Evolutionary conservation across 1,284 basidiomycete species (phyloP), one percentile per base, ranked within the genome.

Genomic region (Rhodotorula sp.): DNA sequence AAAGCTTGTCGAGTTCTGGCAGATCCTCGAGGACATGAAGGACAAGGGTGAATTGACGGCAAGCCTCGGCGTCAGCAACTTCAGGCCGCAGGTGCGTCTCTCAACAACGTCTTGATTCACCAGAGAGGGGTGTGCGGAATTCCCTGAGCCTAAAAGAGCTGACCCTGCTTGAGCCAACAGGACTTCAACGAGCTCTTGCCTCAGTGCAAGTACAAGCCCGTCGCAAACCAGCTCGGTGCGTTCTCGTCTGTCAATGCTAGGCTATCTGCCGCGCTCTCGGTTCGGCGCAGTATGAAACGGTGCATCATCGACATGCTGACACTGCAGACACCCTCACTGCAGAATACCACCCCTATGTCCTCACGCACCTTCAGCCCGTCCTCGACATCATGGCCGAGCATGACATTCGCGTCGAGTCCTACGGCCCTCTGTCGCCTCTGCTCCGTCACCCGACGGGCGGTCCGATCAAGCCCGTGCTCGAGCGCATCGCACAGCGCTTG

Each of bases 381-480:
- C 63, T 79, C 52, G 59, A 68, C 17, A 73, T 77, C 45, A 73
- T 74, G 50, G 57, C 72, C 27, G 54, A 77, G 62, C 74, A 79
- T 67, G 58, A 61, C 50, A 79, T 79, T 60, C 21, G 71, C 27
- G 69, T 65, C 50, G 74, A 74, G 48, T 88, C 89, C 0, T 94
- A 90, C 76, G 89, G 83, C 5, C 83, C 83, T 0, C 79, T 84
- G 17, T 80, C 80, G 12, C 77, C 82, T 0, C 61, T 84, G 59
- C 77, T 82, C 63, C 79, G 81, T 19, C 75, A 77, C 73, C 72
- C 73, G 64, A 87, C 86, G 16, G 87, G 84, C 34, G 88, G 87
- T 0, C 85, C 88, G 1, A 81, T 90, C 41, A 85, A 87, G 69
- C 77, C 82, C 1, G 80, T 86, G 50, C 78, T 90, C 21, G 80